Base-by-base conservation (phyloP, 1,284 basidiomycete species). In the Fistulinella cinereoalba region DNA sequence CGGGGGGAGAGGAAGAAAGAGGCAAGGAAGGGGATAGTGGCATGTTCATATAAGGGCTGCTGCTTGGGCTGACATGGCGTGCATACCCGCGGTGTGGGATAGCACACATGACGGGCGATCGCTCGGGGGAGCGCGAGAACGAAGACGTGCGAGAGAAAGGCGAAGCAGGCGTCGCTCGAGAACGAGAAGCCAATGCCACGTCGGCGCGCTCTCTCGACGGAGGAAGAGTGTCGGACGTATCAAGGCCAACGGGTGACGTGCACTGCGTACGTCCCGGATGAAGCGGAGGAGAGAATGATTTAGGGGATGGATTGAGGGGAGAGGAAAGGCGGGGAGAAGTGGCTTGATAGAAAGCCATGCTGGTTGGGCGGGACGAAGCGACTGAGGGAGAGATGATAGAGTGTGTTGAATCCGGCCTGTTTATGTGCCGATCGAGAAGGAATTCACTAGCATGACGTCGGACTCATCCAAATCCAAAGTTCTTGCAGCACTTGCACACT, bases 191-290 rank as follows among this genome's bases (percentile, higher is more conserved):
- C 11, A 48, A 40, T 15, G 27, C 48, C 0, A 39, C 37, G 23
- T 59, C 54, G 10, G 43, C 36, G 12, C 36, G 44, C 7, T 63
- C 61, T 36, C 54, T 55, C 2, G 60, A 46, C 13, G 58, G 49
- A 10, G 58, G 55, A 23, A 59, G 50, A 15, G 49, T 50, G n/a
- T 57, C 61, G 3, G 47, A 49, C 37, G 46, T 49, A 37, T 61
- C 61, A n/a, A n/a, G n/a, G 3, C 24, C 27, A 2, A 39, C 22
- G 8, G 53, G 47, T 11, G 49, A 57, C 43, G 51, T 41, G 25
- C 37, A 22, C 3, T 41, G 42, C 4, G 45, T 49, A 27, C 39
- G 23, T n/a, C 34, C 41, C 9, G 31, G 22, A 1, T 46, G 34
- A 5, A 41, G 33, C n/a, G 34, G 39, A 16, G 47, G 47, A 25